Base-by-base conservation (phyloP, 768 basidiomycete genomes). In the Lactarius akahatsu region DNA sequence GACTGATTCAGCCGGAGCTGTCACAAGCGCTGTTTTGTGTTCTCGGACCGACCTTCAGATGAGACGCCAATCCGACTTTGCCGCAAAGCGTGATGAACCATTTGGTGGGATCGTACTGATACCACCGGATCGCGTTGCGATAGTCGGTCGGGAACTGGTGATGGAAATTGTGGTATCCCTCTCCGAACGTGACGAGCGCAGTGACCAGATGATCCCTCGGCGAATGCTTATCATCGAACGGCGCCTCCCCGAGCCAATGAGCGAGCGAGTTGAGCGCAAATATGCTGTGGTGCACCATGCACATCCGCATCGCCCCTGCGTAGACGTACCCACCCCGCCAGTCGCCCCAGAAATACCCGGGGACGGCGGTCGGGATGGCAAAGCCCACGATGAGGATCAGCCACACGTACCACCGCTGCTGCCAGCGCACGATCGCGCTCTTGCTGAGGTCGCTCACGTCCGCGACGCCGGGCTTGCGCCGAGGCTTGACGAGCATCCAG, bases 101-200 rank as follows among this genome's bases (percentile, higher is more conserved):
- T 76, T 94, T 93, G 50, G 92, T 93, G 10, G 92, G 91, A 74
- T 94, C 92, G 72, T 93, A 93, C 74, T 93, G 91, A 76, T 91
- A 91, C 91, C 91, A 94, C 76, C 82, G 93, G 82, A 96, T 94
- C 61, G 94, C 94, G 73, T 95, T 96, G 26, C 94, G 86, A 81
- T 94, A 96, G 77, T 96, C 95, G 91, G 94, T 94, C 11, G 94
- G 94, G 85, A 96, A 95, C 74, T 87, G 86, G 75, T 96, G 94
- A 79, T 96, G 94, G 85, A 95, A 96, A 78, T 96, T 96, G 82
- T 97, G 95, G 80, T 96, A 96, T 11, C 94, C 94, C 76, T 97
- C 95, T 59, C 95, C 95, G 72, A 95, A 89, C 45, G 94, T 96
- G 68, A 87, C 89, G 47, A 96, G 80, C 6, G 94, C 94, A 40